Percentiles rank a stretch among this genome's conserved stretches.
Evolutionary conservation across 208 protist genomes (phyloP).

Genomic region (Crithidia fasciculata): DNA sequence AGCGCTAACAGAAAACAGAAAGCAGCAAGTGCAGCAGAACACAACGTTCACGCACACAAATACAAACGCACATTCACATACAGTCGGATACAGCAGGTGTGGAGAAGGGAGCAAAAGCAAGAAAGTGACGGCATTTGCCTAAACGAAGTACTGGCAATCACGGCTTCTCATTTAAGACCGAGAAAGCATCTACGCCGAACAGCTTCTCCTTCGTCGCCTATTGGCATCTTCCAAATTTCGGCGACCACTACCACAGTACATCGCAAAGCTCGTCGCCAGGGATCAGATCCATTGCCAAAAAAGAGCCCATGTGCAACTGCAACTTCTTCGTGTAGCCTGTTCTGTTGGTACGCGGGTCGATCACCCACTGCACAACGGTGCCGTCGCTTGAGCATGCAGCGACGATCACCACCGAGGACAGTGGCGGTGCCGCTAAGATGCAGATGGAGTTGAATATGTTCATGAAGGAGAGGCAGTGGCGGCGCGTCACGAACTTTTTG

Average conservation of each 20-base stretch:
- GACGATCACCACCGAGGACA: conserved; percentile 75
- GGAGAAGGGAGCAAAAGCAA: conserved; percentile 15
- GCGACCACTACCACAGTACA: conserved; percentile 10
- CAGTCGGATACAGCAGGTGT: neutral
- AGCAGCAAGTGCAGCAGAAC: too few species aligned
- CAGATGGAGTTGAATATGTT: conserved; percentile 83
- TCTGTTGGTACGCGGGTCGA: conserved; percentile 59
- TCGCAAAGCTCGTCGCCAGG: conserved; percentile 26
- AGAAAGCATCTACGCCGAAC: too few species aligned
- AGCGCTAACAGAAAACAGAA: too few species aligned
- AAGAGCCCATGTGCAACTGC: conserved; percentile 76
- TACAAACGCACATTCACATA: too few species aligned
- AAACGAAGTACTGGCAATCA: neutral
- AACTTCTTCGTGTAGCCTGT: conserved; percentile 73
- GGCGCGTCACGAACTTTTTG: conserved; percentile 58
- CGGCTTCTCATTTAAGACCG: too few species aligned
- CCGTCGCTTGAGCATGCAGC: conserved; percentile 82
- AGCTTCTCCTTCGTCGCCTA: too few species aligned
- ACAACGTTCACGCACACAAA: too few species aligned
- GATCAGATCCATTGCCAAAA: conserved; percentile 71
- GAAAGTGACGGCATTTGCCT: neutral
- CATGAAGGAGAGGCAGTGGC: conserved; percentile 86
- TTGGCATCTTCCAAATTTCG: too few species aligned
- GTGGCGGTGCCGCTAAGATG: conserved; percentile 65
- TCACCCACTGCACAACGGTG: conserved; percentile 79